Evolutionary conservation across 1,284 basidiomycete genomes (phyloP), one percentile per base, ranked within the genome.

Genomic region (Puccinia polysora): DNA sequence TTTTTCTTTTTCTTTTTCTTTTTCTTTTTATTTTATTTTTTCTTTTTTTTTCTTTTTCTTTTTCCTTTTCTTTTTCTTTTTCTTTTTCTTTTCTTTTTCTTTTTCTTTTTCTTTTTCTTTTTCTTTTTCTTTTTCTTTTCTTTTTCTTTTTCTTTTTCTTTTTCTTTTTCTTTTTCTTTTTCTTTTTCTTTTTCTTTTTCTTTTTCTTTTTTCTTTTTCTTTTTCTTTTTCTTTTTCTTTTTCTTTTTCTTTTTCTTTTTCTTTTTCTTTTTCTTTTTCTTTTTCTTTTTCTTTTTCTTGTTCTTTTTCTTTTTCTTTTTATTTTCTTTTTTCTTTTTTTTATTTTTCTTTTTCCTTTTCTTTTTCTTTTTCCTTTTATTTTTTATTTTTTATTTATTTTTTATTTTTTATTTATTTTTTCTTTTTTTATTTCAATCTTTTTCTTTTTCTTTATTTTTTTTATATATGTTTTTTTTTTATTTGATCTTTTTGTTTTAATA

Each of bases 321-420:
- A 20, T 15, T 6, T 5, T 7, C 30, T 52, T 14, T 52, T 28
- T 7, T 73, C 3, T 4, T 65, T n/a, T 65, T 40, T 23, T 73
- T 28, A 56, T 64, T 75, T 69, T 74, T 67, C 75, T 38, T 50
- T 60, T 67, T 53, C 47, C 34, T 63, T 1, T 73, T 81, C 92
- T 74, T 87, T 85, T 69, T 86, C 91, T 75, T 91, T 93, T 74
- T n/a, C n/a, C n/a, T n/a, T n/a, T n/a, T n/a, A n/a, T n/a, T n/a
- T n/a, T 8, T 43, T 43, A 8, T 43, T 43, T 43, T 43, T 43
- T 43, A 8, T 18, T 43, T 43, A 43, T 43, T 8, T 43, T 43
- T 43, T 43, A 8, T 18, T 43, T n/a, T n/a, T n/a, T n/a, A n/a
- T n/a, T n/a, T n/a, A n/a, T n/a, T n/a, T n/a, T n/a, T 43, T 43